A percentile compares a stretch with the other conserved stretches of the same genome.
These are phyloP conservation scores for Rhizoclosmatium globosum DNA, from an alignment of 192 early-diverging fungal genomes.

Conservation along the genomic window DNA sequence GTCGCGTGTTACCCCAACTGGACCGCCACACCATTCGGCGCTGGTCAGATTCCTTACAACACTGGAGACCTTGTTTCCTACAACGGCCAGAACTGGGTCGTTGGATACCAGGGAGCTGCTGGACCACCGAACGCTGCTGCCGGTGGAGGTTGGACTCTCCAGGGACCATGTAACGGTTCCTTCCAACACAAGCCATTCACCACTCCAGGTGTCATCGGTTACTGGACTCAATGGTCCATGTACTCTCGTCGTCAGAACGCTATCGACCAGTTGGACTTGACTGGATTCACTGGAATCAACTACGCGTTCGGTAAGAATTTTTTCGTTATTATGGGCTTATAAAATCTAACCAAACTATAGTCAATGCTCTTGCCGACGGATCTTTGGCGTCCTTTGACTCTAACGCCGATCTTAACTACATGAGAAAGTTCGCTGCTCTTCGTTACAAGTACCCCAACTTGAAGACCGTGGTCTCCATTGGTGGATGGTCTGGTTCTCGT, in stretches of 20 bases:
- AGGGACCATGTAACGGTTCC: neutral
- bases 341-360: neutral
- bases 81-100: slow-evolving; percentile 26
- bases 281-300: slow-evolving; percentile 18
- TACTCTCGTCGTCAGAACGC: slow-evolving; percentile 14
- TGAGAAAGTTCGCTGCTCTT: neutral
- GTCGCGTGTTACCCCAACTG: neutral
- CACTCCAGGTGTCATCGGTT: slow-evolving; percentile 24
- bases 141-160: slow-evolving; percentile 7
- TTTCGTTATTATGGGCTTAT: neutral
- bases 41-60: too few species aligned
- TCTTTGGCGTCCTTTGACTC: neutral
- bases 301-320: slow-evolving; percentile 9
- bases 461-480: slow-evolving; percentile 13
- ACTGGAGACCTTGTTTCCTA: slow-evolving; percentile 20
- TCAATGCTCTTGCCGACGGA: slow-evolving; percentile 15
- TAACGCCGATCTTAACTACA: neutral
- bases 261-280: neutral
- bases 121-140: slow-evolving; percentile 9
- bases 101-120: slow-evolving; percentile 15
- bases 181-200: slow-evolving; percentile 1
- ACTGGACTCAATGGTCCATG: slow-evolving; percentile 22
- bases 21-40: neutral
- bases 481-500: slow-evolving; percentile 29
- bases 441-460: slow-evolving; percentile 30